Base-by-base conservation (phyloP, 2,329 filamentous ascomycete genomes). In the Zymoseptoria pseudotritici region DNA sequence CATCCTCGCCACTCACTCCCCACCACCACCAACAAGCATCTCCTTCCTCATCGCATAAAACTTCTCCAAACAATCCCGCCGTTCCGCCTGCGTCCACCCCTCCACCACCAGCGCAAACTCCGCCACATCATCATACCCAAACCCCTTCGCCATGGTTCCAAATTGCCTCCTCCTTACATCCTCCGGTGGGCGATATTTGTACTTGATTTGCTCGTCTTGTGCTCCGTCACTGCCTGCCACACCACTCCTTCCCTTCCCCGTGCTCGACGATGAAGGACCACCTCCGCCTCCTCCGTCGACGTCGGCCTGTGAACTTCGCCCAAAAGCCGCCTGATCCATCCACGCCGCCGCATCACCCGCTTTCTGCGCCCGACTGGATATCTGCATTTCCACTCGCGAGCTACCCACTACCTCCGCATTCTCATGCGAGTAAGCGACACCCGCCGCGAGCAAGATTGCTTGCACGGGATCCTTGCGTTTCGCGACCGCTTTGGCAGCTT, bases 341-440 rank as follows among this genome's bases (percentile, higher is more conserved):
- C 77, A 71, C 9, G 81, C 79, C 2, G 79, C 53, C 58, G 82
- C 78, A 59, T 80, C 80, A 3, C 79, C 80, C 0, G 79, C 78
- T 69, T 87, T 80, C 69, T 88, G 85, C 4, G 93, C 94, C 50
- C 84, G 85, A 20, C 86, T 86, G 53, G 89, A 92, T 4, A 99
- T 83, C 59, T 87, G 84, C 64, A 89, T 88, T 75, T 99, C 94
- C n/a, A 97, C 83, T 66, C 88, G 90, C n/a, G 89, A 94, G 0
- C 90, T 88, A 10, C 94, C 94, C 59, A 99, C 85, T 13, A 99
- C 92, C 74, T 99, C 92, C 1, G 90, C 91, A 72, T 99, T 99
- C 67, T 97, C 89, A 71, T 99, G 94, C 0, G 91, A 96, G 73
- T 99, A 99, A 70, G 94, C 87, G 0, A 99, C 92, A 1, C 94